Evolutionary conservation across 2,329 filamentous ascomycete genomes (phyloP).

Genomic region (Exophiala sp.): DNA sequence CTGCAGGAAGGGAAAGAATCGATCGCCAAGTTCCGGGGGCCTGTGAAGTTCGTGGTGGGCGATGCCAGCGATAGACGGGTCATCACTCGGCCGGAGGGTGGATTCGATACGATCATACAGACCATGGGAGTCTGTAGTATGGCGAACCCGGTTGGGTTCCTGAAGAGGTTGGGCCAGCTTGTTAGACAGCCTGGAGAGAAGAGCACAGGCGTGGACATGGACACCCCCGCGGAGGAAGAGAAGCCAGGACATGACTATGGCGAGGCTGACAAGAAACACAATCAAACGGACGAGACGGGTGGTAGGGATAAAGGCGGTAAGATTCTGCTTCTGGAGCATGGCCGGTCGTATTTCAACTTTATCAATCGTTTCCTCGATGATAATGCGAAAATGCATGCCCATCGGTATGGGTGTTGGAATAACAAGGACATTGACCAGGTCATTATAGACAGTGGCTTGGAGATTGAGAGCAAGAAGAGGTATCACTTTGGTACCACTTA

Average conservation of each 20-base stretch:
- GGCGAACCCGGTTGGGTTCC: conserved; percentile 25
- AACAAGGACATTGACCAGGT: conserved; percentile 51
- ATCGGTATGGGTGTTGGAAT: conserved; percentile 53
- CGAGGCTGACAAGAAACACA: conserved; percentile 32
- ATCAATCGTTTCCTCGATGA: conserved; percentile 48
- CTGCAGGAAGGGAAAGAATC: conserved; percentile 18
- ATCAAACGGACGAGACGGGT: not conserved
- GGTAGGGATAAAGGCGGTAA: conserved; percentile 32
- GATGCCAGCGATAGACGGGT: conserved; percentile 19
- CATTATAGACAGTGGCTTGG: conserved; percentile 46
- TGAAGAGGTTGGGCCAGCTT: conserved; percentile 21
- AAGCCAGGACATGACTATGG: conserved; percentile 37
- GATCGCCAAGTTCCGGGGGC: conserved; percentile 16
- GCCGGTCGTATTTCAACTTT: conserved; percentile 45
- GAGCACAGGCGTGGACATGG: conserved; percentile 10
- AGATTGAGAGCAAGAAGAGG: conserved; percentile 45
- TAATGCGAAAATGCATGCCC: conserved; percentile 45
- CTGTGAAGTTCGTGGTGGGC: conserved; percentile 25
- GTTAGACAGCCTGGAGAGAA: conserved; percentile 26
- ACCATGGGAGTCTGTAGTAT: conserved; percentile 51
- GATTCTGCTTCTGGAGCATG: conserved; percentile 50
- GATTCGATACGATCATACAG: conserved; percentile 48
- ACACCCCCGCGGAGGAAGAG: not conserved
- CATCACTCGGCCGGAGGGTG: conserved; percentile 23
- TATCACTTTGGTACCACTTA: conserved; percentile 49